These are phyloP conservation scores for Paramecium octaurelia DNA, from an alignment of 73 alveolate species.

Conservation along the genomic window DNA sequence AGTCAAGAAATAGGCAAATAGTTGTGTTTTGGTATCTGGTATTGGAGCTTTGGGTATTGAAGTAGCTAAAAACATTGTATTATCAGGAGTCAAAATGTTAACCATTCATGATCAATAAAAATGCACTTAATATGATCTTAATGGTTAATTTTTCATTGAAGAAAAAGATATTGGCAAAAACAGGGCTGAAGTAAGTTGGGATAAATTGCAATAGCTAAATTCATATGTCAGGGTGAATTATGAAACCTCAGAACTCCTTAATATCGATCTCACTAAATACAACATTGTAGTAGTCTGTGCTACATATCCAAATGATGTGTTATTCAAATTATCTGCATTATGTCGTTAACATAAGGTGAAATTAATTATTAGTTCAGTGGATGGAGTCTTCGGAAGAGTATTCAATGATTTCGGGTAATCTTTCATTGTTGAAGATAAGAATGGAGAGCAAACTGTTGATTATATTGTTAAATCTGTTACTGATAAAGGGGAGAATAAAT, in stretches of 20 bases:
- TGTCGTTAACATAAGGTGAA: constrained; percentile 76
- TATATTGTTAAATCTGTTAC: constrained; percentile 74
- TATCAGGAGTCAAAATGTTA: constrained; percentile 92
- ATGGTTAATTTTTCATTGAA: constrained; percentile 85
- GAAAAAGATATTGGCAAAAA: constrained; percentile 79
- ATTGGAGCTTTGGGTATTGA: constrained; percentile 93
- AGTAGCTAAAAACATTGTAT: constrained; percentile 91
- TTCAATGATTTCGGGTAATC: constrained; percentile 90
- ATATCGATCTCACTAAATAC: constrained; percentile 75
- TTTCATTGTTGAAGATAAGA: constrained; percentile 88
- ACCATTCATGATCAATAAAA: constrained; percentile 78
- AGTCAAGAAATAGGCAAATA: constrained; percentile 84
- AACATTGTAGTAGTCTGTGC: constrained; percentile 27
- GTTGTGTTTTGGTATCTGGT: constrained; percentile 81
- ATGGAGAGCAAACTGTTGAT: constrained; percentile 92
- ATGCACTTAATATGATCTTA: constrained; percentile 63
- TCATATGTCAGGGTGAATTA: constrained; percentile 84
- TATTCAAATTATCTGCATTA: constrained; percentile 64
- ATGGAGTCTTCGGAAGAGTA: constrained; percentile 83
- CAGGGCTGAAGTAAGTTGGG: constrained; percentile 77
- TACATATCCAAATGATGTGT: constrained; percentile 54
- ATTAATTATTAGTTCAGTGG: constrained; percentile 77
- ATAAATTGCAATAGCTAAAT: constrained; percentile 82
- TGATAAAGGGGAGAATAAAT: constrained; percentile 66
- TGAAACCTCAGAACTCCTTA: constrained; percentile 53